Conservation (phyloP, 768 basidiomycete species). For the Vishniacozyma victoriae region DNA sequence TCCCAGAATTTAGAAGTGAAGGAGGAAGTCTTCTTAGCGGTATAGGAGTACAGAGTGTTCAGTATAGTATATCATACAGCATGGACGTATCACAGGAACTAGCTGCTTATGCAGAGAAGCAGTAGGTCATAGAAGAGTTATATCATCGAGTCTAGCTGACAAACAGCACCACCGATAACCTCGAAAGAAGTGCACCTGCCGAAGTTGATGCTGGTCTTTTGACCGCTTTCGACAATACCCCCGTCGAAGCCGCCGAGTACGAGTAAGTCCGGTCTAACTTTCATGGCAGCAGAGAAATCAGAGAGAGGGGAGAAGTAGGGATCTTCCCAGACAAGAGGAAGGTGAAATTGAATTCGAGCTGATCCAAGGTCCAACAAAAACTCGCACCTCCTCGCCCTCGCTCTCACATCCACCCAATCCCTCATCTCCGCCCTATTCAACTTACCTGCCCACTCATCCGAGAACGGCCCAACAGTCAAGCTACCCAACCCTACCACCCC, state of each 20-base stretch:
- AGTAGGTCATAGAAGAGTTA: constrained; percentile 51
- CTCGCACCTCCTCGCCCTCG: constrained; percentile 65
- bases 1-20: constrained; percentile 4
- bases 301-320: no score
- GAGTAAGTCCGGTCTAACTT: constrained; percentile 52
- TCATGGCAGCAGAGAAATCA: no score
- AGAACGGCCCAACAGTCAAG: constrained; percentile 65
- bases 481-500: constrained; percentile 70
- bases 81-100: constrained; percentile 83
- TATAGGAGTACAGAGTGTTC: no score
- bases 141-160: constrained; percentile 11
- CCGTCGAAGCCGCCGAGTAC: constrained; percentile 78
- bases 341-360: constrained; percentile 1
- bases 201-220: constrained; percentile 77
- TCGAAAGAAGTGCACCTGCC: constrained; percentile 47
- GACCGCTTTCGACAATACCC: constrained; percentile 78
- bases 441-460: constrained; percentile 63
- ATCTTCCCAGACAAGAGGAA: no score
- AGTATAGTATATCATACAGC: constrained; percentile 2
- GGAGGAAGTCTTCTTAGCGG: no score
- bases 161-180: constrained; percentile 23
- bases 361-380: constrained; percentile 79
- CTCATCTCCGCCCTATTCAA: constrained; percentile 74
- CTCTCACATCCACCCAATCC: constrained; percentile 72
- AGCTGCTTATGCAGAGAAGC: constrained; percentile 65